These are phyloP conservation scores for Areca catechu DNA, from an alignment of 176 grass and related monocot genomes.

Conservation along the genomic window DNA sequence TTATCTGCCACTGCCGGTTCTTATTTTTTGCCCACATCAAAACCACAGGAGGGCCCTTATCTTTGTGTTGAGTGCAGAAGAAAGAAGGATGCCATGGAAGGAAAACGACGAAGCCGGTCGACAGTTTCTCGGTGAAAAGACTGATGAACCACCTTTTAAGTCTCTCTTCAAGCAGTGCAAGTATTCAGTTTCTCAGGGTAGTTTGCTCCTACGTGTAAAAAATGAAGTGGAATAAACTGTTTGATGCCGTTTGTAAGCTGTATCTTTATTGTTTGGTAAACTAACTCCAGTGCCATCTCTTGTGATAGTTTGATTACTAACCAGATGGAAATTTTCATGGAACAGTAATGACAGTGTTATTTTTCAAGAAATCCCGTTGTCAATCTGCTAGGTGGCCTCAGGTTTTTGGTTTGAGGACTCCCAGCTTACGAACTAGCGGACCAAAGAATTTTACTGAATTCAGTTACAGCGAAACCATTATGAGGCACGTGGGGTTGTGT, in stretches of 20 bases:
- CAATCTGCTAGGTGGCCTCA: no score
- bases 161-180: not conserved
- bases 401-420: no score
- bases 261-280: constrained; percentile 19
- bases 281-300: constrained; percentile 34
- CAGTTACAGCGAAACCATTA: no score
- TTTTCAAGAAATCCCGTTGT: no score
- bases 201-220: constrained; percentile 33
- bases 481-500: no score
- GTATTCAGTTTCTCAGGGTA: not conserved
- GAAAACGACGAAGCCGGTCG: constrained; percentile 45
- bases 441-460: no score
- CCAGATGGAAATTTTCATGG: not conserved
- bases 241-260: constrained; percentile 16
- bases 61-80: constrained; percentile 79
- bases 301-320: constrained; percentile 23
- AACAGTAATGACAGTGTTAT: no score
- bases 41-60: constrained; percentile 50
- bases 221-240: constrained; percentile 25
- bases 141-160: not conserved
- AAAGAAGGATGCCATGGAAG: constrained; percentile 99
- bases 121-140: constrained; percentile 39
- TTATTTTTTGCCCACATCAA: constrained; percentile 42
- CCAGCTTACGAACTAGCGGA: no score
- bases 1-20: constrained; percentile 36